Evolutionary conservation across 176 grass and related monocot species (phyloP).

Genomic region (Raddia guianensis): DNA sequence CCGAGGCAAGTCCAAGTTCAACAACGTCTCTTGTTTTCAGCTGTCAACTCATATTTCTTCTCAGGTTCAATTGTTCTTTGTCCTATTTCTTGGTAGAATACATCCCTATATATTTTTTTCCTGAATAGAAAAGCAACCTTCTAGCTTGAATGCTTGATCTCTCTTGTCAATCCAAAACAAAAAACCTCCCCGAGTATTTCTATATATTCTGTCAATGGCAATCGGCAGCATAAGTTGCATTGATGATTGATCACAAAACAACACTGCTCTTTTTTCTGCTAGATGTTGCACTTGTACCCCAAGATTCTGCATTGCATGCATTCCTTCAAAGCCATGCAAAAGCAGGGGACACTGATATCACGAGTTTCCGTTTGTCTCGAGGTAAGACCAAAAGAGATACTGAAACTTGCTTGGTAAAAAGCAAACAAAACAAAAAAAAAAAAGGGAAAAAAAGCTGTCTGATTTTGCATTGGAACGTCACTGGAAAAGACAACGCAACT

Average conservation of each 20-base stretch:
- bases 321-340: conserved; percentile 64
- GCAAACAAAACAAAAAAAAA: conserved; percentile 50
- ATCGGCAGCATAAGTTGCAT: neutral
- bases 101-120: neutral
- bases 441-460: conserved; percentile 8
- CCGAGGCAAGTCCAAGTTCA: conserved; percentile 39
- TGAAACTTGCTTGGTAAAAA: conserved; percentile 42
- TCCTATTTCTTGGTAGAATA: conserved; percentile 13
- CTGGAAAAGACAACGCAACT: conserved; percentile 37
- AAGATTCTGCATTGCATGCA: conserved; percentile 59
- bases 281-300: conserved; percentile 55
- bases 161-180: neutral
- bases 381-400: conserved; percentile 55
- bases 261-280: conserved; percentile 40
- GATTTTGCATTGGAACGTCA: conserved; percentile 38
- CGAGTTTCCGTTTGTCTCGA: conserved; percentile 56
- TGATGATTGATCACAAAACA: conserved; percentile 30
- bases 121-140: neutral
- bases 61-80: conserved; percentile 45
- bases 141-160: neutral
- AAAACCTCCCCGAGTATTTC: too few relatives aligned
- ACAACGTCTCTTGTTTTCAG: conserved; percentile 43
- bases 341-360: conserved; percentile 57
- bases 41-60: conserved; percentile 54
- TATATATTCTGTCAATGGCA: neutral